Evolutionary conservation across 495 filamentous ascomycete genomes (phyloP).

Genomic region (Lentithecium fluviatile): DNA sequence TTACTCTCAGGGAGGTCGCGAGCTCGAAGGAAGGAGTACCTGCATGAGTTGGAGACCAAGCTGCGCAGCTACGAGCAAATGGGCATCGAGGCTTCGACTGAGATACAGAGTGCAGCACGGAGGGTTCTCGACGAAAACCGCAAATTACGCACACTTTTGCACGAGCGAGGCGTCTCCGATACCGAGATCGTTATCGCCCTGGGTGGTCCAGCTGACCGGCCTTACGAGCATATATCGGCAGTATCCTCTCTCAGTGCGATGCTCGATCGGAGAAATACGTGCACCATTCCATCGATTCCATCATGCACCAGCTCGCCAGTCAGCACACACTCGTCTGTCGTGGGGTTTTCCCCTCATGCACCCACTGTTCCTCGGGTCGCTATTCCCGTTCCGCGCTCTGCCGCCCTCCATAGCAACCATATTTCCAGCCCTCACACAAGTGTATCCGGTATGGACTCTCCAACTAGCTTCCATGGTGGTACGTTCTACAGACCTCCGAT

Average conservation of each 20-base stretch:
- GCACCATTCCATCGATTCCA: slow-evolving; percentile 10
- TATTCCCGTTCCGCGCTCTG: slow-evolving; percentile 20
- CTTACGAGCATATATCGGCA: slow-evolving; percentile 29
- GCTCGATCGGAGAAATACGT: slow-evolving; percentile 32
- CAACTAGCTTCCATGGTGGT: slow-evolving; percentile 9
- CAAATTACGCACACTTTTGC: slow-evolving; percentile 53
- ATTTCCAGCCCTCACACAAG: slow-evolving; percentile 24
- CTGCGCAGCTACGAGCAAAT: slow-evolving; percentile 58
- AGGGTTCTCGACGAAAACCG: slow-evolving; percentile 64
- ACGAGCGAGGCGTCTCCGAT: slow-evolving; percentile 47
- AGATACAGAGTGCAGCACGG: slow-evolving; percentile 64
- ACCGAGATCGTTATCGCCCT: slow-evolving; percentile 44
- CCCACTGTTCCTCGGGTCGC: slow-evolving; percentile 16
- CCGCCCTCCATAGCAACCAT: slow-evolving; percentile 12
- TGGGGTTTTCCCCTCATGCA: background rate
- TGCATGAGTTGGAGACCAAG: slow-evolving; percentile 66
- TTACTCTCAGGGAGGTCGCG: slow-evolving; percentile 55
- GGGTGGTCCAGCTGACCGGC: slow-evolving; percentile 7
- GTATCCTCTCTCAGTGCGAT: slow-evolving; percentile 27
- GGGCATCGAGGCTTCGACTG: slow-evolving; percentile 58
- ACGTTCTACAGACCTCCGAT: slow-evolving; percentile 11
- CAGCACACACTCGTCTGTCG: background rate
- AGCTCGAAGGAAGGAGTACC: slow-evolving; percentile 72
- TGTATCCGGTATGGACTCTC: slow-evolving; percentile 22
- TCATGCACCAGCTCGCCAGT: background rate